Conservation (phyloP, 2,329 filamentous ascomycete genomes). For the Aspergillus sp. region DNA sequence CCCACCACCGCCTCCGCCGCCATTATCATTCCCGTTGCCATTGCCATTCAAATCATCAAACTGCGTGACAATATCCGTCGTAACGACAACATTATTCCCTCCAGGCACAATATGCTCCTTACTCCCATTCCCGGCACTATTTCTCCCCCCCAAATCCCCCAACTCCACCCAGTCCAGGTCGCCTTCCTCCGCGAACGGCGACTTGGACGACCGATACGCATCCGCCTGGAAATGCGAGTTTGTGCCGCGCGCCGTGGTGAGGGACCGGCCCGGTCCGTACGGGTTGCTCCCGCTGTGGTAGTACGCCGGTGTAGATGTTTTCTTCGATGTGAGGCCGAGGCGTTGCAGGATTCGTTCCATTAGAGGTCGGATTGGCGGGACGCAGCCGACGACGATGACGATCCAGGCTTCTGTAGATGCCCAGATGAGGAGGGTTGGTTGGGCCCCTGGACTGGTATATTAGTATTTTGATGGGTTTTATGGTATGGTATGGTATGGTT, state of each 20-base stretch:
- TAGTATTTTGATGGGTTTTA: too few relatives aligned
- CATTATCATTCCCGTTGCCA: too few relatives aligned
- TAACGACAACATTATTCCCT: background rate
- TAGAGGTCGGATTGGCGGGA: background rate
- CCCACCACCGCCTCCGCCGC: too few relatives aligned
- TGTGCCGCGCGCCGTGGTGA: too few relatives aligned
- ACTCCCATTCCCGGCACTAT: background rate
- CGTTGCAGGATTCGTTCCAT: background rate
- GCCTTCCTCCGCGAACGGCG: background rate
- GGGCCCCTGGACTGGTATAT: background rate
- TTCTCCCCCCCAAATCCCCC: background rate
- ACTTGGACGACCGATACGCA: background rate
- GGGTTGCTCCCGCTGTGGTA: too few relatives aligned
- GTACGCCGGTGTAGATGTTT: background rate
- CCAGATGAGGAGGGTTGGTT: conserved; percentile 1
- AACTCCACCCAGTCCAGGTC: background rate
- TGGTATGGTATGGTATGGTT: too few relatives aligned
- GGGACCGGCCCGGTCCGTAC: too few relatives aligned
- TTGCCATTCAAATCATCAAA: background rate
- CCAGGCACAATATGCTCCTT: background rate
- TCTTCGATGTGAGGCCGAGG: background rate
- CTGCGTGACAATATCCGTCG: background rate
- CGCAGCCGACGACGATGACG: conserved; percentile 5
- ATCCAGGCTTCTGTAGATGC: conserved; percentile 6
- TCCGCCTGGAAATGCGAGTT: background rate